Evolutionary conservation across 768 basidiomycete genomes (phyloP), one percentile per base, ranked within the genome.

Genomic region (Mycena rebaudengoi): DNA sequence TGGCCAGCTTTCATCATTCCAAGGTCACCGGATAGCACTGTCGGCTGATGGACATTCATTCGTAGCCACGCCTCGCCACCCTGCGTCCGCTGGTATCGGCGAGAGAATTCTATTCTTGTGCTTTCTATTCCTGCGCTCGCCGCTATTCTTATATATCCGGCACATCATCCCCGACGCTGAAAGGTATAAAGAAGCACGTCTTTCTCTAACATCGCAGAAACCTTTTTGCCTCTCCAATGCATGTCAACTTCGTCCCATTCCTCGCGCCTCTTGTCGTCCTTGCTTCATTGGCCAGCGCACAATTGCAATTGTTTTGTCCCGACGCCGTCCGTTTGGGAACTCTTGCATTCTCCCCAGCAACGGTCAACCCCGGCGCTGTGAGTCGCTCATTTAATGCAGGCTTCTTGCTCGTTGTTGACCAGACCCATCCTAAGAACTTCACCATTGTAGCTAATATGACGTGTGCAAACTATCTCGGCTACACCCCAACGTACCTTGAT

Each of bases 401-500:
- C 14, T 30, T 54, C 11, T 14, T 43, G 26, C n/a, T 43, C 28
- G 40, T 21, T 43, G 53, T 21, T 54, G 37, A 54, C 18, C 20
- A 43, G 43, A 55, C 41, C 26, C 7, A 12, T 49, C 16, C 40
- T 37, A 3, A 58, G 56, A 37, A 44, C 14, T 58, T 58, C 56
- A 58, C 56, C 33, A 39, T 58, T 13, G 26, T 39, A 13, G 56
- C 25, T 26, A 48, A 58, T 26, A 46, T 58, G 45, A 48, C 56
- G 1, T 58, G 56, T 26, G 56, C 45, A n/a, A 48, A 58, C 35
- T 48, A 58, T 20, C 56, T 58, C 35, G 56, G 56, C n/a, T 58
- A 58, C 56, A 48, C 44, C 56, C 56, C 56, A 28, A 57, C 44
- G 25, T 58, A 58, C 56, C 44, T 58, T 12, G 56, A 58, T 20